A percentile compares a stretch with the other conserved stretches of the same genome.
phyloP scores from a whole-genome alignment of 1,139 yeast genomes.

The Hyphopichia pseudoburtonii region DNA sequence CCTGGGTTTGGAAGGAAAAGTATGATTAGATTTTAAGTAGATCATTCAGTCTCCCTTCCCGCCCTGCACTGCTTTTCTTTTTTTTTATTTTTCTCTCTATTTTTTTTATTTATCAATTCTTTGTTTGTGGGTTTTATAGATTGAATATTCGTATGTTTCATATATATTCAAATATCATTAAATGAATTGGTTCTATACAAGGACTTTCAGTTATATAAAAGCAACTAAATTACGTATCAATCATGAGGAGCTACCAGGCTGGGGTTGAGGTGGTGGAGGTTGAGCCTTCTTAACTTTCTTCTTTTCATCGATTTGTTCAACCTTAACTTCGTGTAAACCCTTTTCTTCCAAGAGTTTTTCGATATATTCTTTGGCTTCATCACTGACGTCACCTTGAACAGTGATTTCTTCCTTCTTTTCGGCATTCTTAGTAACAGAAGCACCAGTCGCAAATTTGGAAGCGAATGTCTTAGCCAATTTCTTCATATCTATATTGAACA shows the following conservation, averaged over 20 bases:
- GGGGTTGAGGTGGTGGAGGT: slow-evolving; percentile 5
- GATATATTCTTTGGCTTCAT: slow-evolving; percentile 81
- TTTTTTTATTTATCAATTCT: not conserved
- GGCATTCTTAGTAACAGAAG: slow-evolving; percentile 87
- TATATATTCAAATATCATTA: too few species aligned
- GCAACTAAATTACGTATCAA: too few species aligned
- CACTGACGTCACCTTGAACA: slow-evolving; percentile 94
- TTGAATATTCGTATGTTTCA: too few species aligned
- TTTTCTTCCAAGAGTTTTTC: slow-evolving; percentile 72
- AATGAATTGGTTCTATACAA: too few species aligned
- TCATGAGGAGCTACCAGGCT: slow-evolving; percentile 1
- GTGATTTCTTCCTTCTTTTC: slow-evolving; percentile 91
- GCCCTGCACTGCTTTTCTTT: not conserved
- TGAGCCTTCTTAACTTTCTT: slow-evolving; percentile 59
- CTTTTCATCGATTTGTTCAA: slow-evolving; percentile 82
- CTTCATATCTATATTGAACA: slow-evolving; percentile 85
- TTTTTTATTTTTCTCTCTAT: not conserved
- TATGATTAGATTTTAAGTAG: slow-evolving; percentile 11
- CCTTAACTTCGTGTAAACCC: slow-evolving; percentile 81
- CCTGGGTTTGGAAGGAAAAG: slow-evolving; percentile 19
- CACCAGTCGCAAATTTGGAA: slow-evolving; percentile 94
- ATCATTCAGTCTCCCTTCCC: not conserved
- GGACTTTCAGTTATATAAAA: too few species aligned
- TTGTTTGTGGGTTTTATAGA: too few species aligned
- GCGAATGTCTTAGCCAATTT: slow-evolving; percentile 91